These are phyloP conservation scores for Gloeophyllum trabeum DNA, from an alignment of 768 basidiomycete species.

Conservation along the genomic window DNA sequence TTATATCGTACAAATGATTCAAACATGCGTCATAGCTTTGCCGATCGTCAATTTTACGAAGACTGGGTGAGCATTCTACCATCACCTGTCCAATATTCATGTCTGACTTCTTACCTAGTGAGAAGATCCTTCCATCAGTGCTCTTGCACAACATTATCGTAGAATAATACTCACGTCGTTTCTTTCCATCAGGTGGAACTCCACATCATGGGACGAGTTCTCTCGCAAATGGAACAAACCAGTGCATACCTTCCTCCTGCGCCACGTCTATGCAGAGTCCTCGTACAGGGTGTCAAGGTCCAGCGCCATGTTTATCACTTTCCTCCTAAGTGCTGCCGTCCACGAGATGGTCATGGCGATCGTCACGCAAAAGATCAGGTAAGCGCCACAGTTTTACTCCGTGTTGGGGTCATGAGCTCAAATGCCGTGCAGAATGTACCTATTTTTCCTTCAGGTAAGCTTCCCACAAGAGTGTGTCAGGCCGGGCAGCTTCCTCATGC, in stretches of 20 bases:
- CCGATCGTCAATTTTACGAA: slow-evolving; percentile 96
- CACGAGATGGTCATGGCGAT: slow-evolving; percentile 97
- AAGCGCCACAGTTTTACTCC: slow-evolving; percentile 13
- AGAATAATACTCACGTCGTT: background rate
- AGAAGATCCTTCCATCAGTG: slow-evolving; percentile 8
- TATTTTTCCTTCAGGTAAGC: slow-evolving; percentile 23
- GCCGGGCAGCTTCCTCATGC: no score
- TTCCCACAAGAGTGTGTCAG: no score
- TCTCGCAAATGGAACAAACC: slow-evolving; percentile 99
- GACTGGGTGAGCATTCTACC: slow-evolving; percentile 61
- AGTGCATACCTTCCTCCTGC: slow-evolving; percentile 85
- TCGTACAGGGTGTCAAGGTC: slow-evolving; percentile 65
- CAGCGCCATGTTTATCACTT: slow-evolving; percentile 87
- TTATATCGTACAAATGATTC: background rate
- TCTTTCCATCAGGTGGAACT: slow-evolving; percentile 69
- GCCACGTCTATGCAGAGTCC: slow-evolving; percentile 90
- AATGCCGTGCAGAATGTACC: slow-evolving; percentile 50
- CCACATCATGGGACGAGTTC: slow-evolving; percentile 94
- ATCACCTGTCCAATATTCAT: background rate
- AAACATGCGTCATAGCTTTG: slow-evolving; percentile 48
- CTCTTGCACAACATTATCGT: background rate
- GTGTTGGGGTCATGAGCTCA: no score
- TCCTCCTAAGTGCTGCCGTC: slow-evolving; percentile 78
- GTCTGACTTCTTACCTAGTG: slow-evolving; percentile 1
- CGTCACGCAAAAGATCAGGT: slow-evolving; percentile 88